Evolutionary conservation across 2,329 filamentous ascomycete species (phyloP).

Genomic region (Fusarium dimerum): DNA sequence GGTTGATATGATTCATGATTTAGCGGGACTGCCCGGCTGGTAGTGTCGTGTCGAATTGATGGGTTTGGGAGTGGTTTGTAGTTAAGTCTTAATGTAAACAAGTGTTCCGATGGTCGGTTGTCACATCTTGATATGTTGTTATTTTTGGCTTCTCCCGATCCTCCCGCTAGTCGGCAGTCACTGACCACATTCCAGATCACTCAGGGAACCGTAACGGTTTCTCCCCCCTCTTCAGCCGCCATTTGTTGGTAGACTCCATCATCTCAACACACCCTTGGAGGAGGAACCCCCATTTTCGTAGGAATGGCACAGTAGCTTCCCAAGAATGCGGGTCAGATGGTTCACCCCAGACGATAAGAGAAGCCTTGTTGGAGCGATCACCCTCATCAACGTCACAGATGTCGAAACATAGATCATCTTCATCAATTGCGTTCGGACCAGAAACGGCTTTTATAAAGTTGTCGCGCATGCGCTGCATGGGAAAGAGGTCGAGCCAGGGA

Average conservation of each 20-base stretch:
- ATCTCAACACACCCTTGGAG: slow-evolving; percentile 38
- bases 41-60: no score
- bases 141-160: no score
- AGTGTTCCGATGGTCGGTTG: no score
- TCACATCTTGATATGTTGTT: no score
- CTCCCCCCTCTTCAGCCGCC: slow-evolving; percentile 22
- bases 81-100: no score
- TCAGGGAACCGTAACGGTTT: not conserved
- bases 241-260: slow-evolving; percentile 38
- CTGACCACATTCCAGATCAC: no score
- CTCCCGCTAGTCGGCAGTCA: no score
- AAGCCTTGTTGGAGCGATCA: not conserved
- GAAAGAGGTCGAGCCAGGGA: slow-evolving; percentile 13
- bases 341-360: slow-evolving; percentile 51
- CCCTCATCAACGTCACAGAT: slow-evolving; percentile 2
- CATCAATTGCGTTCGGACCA: not conserved
- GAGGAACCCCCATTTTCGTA: slow-evolving; percentile 45
- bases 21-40: no score
- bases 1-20: no score
- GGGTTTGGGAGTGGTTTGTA: no score
- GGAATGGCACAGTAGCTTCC: slow-evolving; percentile 49
- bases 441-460: slow-evolving; percentile 4
- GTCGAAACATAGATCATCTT: slow-evolving; percentile 9
- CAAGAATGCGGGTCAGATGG: slow-evolving; percentile 46
- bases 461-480: slow-evolving; percentile 5